Conservation (phyloP, 306 rosid species). For the Phaseolus lunatus region DNA sequence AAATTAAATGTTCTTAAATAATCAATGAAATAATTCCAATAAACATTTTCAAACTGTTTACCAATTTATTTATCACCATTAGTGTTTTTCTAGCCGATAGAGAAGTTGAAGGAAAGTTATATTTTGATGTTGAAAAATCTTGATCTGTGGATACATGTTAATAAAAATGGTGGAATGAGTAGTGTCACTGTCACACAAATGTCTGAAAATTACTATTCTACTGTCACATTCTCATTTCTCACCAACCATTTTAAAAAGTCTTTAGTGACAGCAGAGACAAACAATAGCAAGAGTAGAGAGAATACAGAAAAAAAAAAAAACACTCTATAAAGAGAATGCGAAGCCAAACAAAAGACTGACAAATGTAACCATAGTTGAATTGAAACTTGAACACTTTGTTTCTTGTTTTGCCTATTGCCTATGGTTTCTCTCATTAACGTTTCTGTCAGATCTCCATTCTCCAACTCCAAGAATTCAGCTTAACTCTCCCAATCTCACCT, state of each 20-base stretch:
- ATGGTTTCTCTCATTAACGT: conserved; percentile 1
- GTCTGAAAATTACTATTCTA: not conserved
- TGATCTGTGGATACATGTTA: not conserved
- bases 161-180: not conserved
- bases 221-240: not conserved
- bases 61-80: too few relatives aligned
- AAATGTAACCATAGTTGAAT: not conserved
- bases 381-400: not conserved
- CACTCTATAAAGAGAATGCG: conserved; percentile 3
- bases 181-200: not conserved
- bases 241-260: not conserved
- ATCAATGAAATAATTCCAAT: too few relatives aligned
- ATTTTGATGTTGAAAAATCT: not conserved
- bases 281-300: conserved; percentile 5
- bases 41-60: not conserved
- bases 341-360: not conserved
- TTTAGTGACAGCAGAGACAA: not conserved
- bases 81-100: too few relatives aligned
- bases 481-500: not conserved
- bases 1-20: too few relatives aligned
- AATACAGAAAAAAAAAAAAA: not conserved
- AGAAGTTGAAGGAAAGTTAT: not conserved
- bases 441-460: conserved; percentile 49
- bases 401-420: conserved; percentile 29
- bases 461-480: conserved; percentile 17